A percentile compares a stretch with the other conserved stretches of the same genome.
Conservation (phyloP, 768 basidiomycete species). For the Epithele typhae region DNA sequence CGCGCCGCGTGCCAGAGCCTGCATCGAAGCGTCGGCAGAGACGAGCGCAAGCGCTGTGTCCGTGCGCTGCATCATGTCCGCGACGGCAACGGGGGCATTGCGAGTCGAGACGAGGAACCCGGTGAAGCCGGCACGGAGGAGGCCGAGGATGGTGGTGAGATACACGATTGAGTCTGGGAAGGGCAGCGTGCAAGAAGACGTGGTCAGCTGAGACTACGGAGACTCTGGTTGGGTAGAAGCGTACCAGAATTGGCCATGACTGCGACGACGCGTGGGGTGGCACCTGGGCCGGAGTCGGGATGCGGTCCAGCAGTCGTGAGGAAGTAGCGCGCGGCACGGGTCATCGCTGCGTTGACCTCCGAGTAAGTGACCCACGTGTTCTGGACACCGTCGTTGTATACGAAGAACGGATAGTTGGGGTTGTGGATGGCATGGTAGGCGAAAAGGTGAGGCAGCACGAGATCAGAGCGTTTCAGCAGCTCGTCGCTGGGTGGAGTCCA, state of each 20-base stretch:
- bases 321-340: constrained; percentile 20
- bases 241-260: constrained; percentile 21
- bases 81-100: constrained; percentile 27
- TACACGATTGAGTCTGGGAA: constrained; percentile 27
- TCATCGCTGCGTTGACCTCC: constrained; percentile 23
- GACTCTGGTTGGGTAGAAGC: too few relatives aligned
- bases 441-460: constrained; percentile 30
- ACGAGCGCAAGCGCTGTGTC: constrained; percentile 4
- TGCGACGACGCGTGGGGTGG: constrained; percentile 20
- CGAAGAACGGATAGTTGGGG: constrained; percentile 31
- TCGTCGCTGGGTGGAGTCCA: too few relatives aligned
- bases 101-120: constrained; percentile 33
- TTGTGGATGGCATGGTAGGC: constrained; percentile 30
- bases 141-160: constrained; percentile 12
- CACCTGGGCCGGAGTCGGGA: too few relatives aligned
- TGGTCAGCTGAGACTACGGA: too few relatives aligned
- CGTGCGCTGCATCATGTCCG: constrained; percentile 23
- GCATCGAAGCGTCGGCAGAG: constrained; percentile 5
- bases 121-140: constrained; percentile 16
- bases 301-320: too few relatives aligned
- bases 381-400: constrained; percentile 19
- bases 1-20: not conserved
- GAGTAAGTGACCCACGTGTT: constrained; percentile 19
- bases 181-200: too few relatives aligned
- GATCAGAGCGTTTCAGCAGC: not conserved